Conservation (phyloP, 108 stramenopile genomes). For the Pseudonitzschia multiseries region DNA sequence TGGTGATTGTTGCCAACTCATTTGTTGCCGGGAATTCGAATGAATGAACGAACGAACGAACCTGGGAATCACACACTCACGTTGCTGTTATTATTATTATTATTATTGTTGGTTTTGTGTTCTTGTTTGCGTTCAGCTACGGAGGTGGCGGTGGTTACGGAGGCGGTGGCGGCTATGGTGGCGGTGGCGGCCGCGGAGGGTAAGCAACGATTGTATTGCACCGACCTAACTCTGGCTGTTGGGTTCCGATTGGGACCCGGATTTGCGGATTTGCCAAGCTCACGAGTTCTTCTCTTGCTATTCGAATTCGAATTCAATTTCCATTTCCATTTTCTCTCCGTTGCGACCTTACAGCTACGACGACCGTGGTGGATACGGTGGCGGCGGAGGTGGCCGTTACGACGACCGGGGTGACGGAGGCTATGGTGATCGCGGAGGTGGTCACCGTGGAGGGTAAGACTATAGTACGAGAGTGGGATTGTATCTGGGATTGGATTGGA, state of each 20-base stretch:
- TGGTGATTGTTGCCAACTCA: too few species aligned
- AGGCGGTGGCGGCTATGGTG: conserved; percentile 44
- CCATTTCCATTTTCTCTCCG: too few species aligned
- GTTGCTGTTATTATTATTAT: not conserved
- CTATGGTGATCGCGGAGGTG: conserved; percentile 41
- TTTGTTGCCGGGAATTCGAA: too few species aligned
- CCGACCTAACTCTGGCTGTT: too few species aligned
- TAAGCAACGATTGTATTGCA: not conserved
- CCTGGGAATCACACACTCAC: not conserved
- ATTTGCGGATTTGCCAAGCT: not conserved
- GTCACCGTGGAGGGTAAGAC: conserved; percentile 43
- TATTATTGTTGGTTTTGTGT: not conserved
- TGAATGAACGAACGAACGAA: too few species aligned
- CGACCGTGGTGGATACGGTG: conserved; percentile 39
- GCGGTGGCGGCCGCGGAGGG: conserved; percentile 47
- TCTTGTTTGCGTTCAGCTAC: conserved; percentile 18
- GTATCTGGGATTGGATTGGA: too few species aligned
- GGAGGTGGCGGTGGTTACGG: conserved; percentile 51
- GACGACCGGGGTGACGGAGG: conserved; percentile 43
- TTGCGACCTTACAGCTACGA: not conserved
- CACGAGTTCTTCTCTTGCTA: too few species aligned
- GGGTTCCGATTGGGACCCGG: too few species aligned
- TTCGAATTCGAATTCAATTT: too few species aligned
- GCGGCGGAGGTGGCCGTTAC: conserved; percentile 46
- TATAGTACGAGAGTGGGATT: not conserved